Conservation (phyloP, 768 basidiomycete genomes). For the Russula ochroleuca region DNA sequence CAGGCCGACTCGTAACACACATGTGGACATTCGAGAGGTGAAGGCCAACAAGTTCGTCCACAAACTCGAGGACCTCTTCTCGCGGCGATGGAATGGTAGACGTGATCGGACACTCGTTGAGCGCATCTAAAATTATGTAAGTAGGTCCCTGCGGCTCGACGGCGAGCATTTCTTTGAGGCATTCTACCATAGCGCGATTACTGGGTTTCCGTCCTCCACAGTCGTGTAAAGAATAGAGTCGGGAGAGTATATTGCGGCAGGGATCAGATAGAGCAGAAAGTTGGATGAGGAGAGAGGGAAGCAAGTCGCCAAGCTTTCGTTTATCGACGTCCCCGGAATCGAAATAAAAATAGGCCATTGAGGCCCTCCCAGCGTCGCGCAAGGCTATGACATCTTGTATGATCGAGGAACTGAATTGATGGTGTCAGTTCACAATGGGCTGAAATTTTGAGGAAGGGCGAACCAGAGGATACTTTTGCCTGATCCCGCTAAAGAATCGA, state of each 20-base stretch:
- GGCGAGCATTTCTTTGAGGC: background rate
- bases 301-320: background rate
- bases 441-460: background rate
- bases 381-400: conserved; percentile 2
- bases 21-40: background rate
- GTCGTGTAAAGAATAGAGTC: background rate
- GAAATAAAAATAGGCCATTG: conserved; percentile 10
- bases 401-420: background rate
- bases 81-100: background rate
- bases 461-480: background rate
- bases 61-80: conserved; percentile 1
- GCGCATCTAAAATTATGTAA: background rate
- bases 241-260: background rate
- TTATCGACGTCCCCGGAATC: conserved; percentile 6
- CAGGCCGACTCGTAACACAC: conserved; percentile 11
- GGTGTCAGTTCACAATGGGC: background rate
- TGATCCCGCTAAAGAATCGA: background rate
- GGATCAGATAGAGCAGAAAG: background rate
- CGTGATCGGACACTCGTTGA: background rate
- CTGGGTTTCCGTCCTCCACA: background rate
- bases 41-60: conserved; percentile 4
- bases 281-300: background rate
- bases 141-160: background rate
- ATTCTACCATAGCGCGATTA: background rate
- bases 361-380: background rate